phyloP scores from a whole-genome alignment of 2,329 filamentous ascomycete genomes.

The Fusarium torreyae region DNA sequence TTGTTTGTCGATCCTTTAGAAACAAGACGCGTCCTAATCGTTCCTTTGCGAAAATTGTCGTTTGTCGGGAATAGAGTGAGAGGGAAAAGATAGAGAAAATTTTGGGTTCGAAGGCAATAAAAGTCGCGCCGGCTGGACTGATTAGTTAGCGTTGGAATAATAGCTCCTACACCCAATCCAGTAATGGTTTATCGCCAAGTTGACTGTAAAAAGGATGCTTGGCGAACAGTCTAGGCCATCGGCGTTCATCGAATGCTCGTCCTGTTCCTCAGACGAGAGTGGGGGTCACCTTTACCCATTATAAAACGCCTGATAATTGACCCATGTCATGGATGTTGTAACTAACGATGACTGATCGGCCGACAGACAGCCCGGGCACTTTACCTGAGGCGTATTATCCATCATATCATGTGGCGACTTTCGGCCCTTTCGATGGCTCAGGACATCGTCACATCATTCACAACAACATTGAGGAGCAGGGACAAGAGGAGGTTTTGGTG shows the following conservation, averaged over 20 bases:
- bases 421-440: conserved; percentile 30
- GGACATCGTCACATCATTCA: conserved; percentile 24
- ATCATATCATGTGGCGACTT: conserved; percentile 20
- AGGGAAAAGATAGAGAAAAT: conserved; percentile 13
- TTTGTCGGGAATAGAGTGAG: conserved; percentile 3
- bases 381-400: conserved; percentile 3
- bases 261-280: conserved; percentile 18
- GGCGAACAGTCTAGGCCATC: conserved; percentile 10
- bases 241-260: conserved; percentile 19
- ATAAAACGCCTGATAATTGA: conserved; percentile 26
- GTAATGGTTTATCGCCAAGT: conserved; percentile 37
- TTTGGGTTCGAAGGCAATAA: conserved; percentile 14
- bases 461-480: background rate
- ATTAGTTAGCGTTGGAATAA: conserved; percentile 26
- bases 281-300: conserved; percentile 28
- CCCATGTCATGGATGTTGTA: conserved; percentile 5
- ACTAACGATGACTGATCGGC: conserved; percentile 24
- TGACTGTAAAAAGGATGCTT: conserved; percentile 22
- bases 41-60: background rate
- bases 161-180: conserved; percentile 27
- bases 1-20: background rate
- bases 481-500: conserved; percentile 20
- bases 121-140: conserved; percentile 20
- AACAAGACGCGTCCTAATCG: background rate
- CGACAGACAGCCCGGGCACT: background rate